Percentiles rank a stretch among this genome's conserved stretches.
These are phyloP conservation scores for Rhodotorula kratochvilovae DNA, from an alignment of 768 basidiomycete genomes.

Conservation along the genomic window DNA sequence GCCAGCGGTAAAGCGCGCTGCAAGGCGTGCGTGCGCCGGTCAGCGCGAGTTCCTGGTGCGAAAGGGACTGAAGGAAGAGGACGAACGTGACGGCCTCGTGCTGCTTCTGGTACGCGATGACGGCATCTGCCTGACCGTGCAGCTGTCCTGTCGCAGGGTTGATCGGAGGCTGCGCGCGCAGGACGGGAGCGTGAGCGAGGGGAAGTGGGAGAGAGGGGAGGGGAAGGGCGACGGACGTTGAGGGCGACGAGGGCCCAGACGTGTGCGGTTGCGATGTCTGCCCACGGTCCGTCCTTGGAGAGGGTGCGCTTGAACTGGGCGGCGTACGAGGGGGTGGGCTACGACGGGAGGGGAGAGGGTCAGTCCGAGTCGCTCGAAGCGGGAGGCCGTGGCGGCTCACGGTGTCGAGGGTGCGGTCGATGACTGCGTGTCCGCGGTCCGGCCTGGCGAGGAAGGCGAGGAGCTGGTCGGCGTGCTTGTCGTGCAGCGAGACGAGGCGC, in stretches of 20 bases:
- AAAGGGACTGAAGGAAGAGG: no score
- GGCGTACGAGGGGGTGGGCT: neutral
- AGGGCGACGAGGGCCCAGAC: constrained; percentile 17
- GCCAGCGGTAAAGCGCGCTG: constrained; percentile 26
- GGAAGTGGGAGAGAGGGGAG: neutral
- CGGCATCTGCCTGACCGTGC: neutral
- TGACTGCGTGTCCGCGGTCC: neutral
- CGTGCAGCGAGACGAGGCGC: constrained; percentile 5
- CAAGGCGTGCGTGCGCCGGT: no score
- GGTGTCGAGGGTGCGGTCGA: neutral
- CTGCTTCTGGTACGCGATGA: constrained; percentile 20
- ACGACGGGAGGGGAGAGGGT: neutral
- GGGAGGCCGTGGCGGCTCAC: neutral
- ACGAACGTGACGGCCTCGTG: constrained; percentile 33
- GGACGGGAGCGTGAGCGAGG: no score
- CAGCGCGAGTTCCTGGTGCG: neutral
- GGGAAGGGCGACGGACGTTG: constrained; percentile 18
- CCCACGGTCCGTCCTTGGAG: neutral
- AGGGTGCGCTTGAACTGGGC: neutral
- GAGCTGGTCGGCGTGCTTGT: neutral
- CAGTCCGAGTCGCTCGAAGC: neutral
- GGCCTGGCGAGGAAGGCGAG: constrained; percentile 11
- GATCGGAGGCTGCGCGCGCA: neutral
- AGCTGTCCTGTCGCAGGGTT: neutral
- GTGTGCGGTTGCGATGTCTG: constrained; percentile 20